Evolutionary conservation across 768 basidiomycete genomes (phyloP).

Genomic region (Tephrocybe rancida): DNA sequence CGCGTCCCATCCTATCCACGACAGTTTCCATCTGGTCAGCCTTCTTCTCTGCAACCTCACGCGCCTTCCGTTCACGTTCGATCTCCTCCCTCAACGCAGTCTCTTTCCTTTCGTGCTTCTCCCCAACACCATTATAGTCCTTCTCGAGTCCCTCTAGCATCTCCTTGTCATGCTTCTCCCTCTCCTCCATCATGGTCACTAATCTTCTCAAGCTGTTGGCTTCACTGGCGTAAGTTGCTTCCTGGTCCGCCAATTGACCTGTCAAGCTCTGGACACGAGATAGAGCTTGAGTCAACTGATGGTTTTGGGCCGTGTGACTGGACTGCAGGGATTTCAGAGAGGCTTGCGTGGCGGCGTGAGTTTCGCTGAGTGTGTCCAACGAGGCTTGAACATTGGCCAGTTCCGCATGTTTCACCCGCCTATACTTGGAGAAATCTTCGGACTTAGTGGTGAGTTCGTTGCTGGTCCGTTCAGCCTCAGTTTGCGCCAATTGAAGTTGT

Average conservation of each 20-base stretch:
- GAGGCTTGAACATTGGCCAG: conserved; percentile 74
- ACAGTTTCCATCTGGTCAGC: conserved; percentile 73
- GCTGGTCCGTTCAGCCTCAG: conserved; percentile 73
- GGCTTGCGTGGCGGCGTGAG: conserved; percentile 64
- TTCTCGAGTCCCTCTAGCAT: conserved; percentile 82
- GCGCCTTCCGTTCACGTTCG: conserved; percentile 67
- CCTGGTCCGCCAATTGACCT: conserved; percentile 81
- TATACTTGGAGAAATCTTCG: conserved; percentile 83
- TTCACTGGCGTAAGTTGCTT: conserved; percentile 80
- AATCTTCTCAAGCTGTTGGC: conserved; percentile 73
- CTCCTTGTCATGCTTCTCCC: conserved; percentile 82
- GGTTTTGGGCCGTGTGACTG: conserved; percentile 67
- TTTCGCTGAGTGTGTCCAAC: conserved; percentile 72
- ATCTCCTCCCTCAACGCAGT: conserved; percentile 67
- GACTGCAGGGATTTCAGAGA: conserved; percentile 76
- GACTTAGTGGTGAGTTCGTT: conserved; percentile 71
- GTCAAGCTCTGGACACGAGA: conserved; percentile 74
- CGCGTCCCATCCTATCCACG: conserved; percentile 69
- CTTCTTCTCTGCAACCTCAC: conserved; percentile 73
- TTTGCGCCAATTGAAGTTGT: conserved; percentile 76
- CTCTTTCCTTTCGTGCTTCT: conserved; percentile 70
- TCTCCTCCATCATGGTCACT: conserved; percentile 83
- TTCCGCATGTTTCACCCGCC: conserved; percentile 81
- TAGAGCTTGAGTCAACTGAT: conserved; percentile 78
- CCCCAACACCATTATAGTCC: conserved; percentile 78